Conservation (phyloP, 2,329 filamentous ascomycete species). For the Hypoxylon sp. region DNA sequence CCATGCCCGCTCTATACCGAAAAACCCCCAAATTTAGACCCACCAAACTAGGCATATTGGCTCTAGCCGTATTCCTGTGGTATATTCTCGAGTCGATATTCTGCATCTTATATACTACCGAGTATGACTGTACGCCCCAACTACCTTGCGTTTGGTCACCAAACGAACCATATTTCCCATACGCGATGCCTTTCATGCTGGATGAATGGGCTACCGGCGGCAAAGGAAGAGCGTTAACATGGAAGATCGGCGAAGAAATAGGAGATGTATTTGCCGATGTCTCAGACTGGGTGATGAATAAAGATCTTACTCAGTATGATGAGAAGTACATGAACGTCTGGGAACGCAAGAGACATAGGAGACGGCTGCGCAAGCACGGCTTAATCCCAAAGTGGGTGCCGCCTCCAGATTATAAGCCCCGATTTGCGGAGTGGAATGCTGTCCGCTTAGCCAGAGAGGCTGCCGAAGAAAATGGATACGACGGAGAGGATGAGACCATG, state of each 20-base stretch:
- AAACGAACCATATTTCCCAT: conserved; percentile 73
- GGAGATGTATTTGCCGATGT: conserved; percentile 65
- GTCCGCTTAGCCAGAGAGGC: conserved; percentile 59
- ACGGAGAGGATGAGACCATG: conserved; percentile 56
- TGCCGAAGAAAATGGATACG: conserved; percentile 60
- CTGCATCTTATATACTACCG: conserved; percentile 69
- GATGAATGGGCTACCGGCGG: conserved; percentile 73
- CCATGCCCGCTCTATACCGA: conserved; percentile 64
- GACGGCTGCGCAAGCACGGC: conserved; percentile 66
- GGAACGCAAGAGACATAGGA: conserved; percentile 63
- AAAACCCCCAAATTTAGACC: conserved; percentile 62
- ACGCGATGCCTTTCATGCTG: conserved; percentile 72
- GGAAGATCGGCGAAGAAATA: conserved; percentile 60
- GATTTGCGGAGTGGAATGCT: conserved; percentile 63
- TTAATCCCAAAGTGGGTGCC: conserved; percentile 57
- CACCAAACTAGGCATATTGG: conserved; percentile 63
- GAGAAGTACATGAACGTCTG: conserved; percentile 62
- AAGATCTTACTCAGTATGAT: conserved; percentile 62
- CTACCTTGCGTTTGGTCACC: conserved; percentile 68
- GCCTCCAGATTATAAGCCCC: conserved; percentile 59
- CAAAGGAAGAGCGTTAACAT: conserved; percentile 59
- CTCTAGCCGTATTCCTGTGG: conserved; percentile 66
- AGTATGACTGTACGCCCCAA: conserved; percentile 61
- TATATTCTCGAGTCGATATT: conserved; percentile 67
- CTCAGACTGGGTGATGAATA: conserved; percentile 62